Evolutionary conservation across 176 grass and related monocot genomes (phyloP).

Genomic region (Carex pumila): DNA sequence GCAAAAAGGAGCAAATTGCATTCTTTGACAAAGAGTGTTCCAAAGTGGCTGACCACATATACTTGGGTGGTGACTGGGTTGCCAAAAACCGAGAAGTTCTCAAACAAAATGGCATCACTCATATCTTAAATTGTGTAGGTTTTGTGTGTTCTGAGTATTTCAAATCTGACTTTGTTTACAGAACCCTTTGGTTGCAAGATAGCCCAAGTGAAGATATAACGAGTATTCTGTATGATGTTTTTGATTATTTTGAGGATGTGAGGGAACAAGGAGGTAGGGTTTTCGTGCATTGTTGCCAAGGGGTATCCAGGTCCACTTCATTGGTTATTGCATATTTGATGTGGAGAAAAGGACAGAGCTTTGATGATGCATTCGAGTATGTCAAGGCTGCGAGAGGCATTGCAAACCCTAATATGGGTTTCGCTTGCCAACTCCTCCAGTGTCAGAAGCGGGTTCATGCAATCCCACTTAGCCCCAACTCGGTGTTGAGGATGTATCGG

Average conservation of each 20-base stretch:
- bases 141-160: slow-evolving; percentile 98
- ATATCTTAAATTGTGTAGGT: slow-evolving; percentile 91
- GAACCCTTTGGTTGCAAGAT: slow-evolving; percentile 96
- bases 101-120: slow-evolving; percentile 75
- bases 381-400: slow-evolving; percentile 95
- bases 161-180: slow-evolving; percentile 81
- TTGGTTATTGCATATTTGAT: slow-evolving; percentile 94
- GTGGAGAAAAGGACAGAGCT: slow-evolving; percentile 98
- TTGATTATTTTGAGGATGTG: slow-evolving; percentile 99
- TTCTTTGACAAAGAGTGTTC: slow-evolving; percentile 99
- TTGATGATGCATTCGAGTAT: slow-evolving; percentile 82
- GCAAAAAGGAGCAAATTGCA: slow-evolving; percentile 85
- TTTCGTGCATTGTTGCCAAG: slow-evolving; percentile 96
- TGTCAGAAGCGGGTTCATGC: slow-evolving; percentile 98
- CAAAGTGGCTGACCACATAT: slow-evolving; percentile 91
- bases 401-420: slow-evolving; percentile 94
- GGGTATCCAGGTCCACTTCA: slow-evolving; percentile 84
- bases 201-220: slow-evolving; percentile 99
- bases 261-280: slow-evolving; percentile 73
- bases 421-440: slow-evolving; percentile 92
- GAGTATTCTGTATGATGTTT: slow-evolving; percentile 94
- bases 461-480: slow-evolving; percentile 78
- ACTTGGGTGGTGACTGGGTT: slow-evolving; percentile 84
- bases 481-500: slow-evolving; percentile 78
- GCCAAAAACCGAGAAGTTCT: slow-evolving; percentile 86